Base-by-base conservation (phyloP, 768 basidiomycete genomes). In the Pleurotus pulmonarius region DNA sequence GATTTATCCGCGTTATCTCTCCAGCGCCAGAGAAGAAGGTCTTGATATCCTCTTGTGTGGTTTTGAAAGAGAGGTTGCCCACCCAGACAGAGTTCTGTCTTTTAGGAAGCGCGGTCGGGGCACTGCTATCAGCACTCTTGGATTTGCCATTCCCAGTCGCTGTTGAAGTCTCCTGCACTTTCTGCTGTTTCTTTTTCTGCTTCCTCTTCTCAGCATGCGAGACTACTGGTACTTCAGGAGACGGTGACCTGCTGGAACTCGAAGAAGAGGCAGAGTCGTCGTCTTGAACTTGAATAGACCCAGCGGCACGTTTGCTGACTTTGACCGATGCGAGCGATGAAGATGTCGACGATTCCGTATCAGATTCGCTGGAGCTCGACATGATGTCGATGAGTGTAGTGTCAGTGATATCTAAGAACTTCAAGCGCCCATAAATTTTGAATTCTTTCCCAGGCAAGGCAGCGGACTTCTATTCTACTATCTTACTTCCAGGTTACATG, bases 31-130 rank as follows among this genome's bases (percentile, higher is more conserved):
- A 15, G 44, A 93, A 92, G 70, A 92, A 93, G 26, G 62, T 64
- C 41, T 76, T 79, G 29, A 98, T 72, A n/a, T 86, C 74, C 9
- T 88, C 83, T 56, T 79, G 74, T 0, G 88, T 90, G 51, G 96
- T 98, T 71, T 88, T 90, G 79, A 89, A 98, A 5, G 90, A 81
- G 68, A 98, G 67, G 71, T 98, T 98, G 41, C 96, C 96, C 26
- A 98, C 90, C 96, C 96, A 98, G 46, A 98, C 79, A 4, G 92
- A 95, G 67, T 95, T 86, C 69, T 91, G 84, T 22, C 88, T 83
- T 69, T 85, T 86, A 12, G 68, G 66, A 46, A 65, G 59, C 61
- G 56, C 61, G 65, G 62, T 61, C n/a, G 62, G 56, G 24, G 64
- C 62, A 61, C 56, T 65, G n/a, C 63, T 61, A 1, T 69, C 67